Evolutionary conservation across 805 yeast species (phyloP).

Genomic region (Myxozyma mucilagina): DNA sequence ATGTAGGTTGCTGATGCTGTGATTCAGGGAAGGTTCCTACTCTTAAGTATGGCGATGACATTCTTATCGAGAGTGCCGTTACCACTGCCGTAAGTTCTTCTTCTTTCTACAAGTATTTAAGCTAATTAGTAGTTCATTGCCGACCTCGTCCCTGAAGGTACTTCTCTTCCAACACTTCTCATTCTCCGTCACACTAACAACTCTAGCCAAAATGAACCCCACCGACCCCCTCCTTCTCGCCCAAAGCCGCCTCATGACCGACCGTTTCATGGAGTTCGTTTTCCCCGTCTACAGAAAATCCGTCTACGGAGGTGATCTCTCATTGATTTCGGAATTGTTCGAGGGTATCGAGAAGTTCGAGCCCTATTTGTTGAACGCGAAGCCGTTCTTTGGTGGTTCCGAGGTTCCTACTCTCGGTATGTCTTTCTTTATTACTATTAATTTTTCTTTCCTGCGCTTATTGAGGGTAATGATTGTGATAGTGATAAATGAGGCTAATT

Average conservation of each 20-base stretch:
- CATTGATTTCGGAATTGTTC: conserved; percentile 14
- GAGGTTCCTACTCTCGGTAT: conserved; percentile 15
- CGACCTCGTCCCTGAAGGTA: conserved; percentile 35
- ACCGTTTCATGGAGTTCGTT: conserved; percentile 30
- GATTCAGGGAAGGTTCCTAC: conserved; percentile 36
- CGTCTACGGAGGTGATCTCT: conserved; percentile 4
- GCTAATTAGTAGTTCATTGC: conserved; percentile 30
- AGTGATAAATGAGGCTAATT: not conserved
- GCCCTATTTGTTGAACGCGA: conserved; percentile 26
- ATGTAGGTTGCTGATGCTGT: not conserved
- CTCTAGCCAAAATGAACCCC: conserved; percentile 58
- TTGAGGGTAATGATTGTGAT: not conserved
- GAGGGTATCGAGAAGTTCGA: conserved; percentile 29
- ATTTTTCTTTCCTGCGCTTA: not conserved
- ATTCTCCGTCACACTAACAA: not conserved
- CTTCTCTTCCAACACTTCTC: not conserved
- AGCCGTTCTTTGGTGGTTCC: conserved; percentile 34
- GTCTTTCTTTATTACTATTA: not conserved
- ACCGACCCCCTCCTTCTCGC: conserved; percentile 76
- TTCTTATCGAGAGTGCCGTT: conserved; percentile 34
- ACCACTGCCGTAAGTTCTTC: conserved; percentile 31
- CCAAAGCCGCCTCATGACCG: conserved; percentile 32
- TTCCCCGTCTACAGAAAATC: conserved; percentile 25
- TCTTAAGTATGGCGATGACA: conserved; percentile 33
- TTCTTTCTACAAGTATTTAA: not conserved